These are phyloP conservation scores for Vitis labrusca DNA, from an alignment of 164 flowering plant genomes.

Conservation along the genomic window DNA sequence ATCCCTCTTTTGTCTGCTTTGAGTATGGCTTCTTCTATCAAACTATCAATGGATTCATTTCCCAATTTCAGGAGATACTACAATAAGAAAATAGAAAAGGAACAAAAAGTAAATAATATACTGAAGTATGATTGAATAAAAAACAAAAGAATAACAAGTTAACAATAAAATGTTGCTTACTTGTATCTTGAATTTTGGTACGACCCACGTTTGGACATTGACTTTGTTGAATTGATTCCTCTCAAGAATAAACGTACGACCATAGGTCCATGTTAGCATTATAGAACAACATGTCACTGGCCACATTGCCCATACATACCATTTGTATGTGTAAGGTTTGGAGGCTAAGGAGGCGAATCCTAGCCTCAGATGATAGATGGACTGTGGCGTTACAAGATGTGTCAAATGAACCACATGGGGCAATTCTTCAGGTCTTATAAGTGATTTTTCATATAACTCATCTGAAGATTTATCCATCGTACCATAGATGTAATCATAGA, in stretches of 20 bases:
- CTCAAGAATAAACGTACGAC: slow-evolving; percentile 53
- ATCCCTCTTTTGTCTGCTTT: slow-evolving; percentile 57
- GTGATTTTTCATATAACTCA: slow-evolving; percentile 38
- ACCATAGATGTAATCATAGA: slow-evolving; percentile 55
- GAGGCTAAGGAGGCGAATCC: slow-evolving; percentile 69
- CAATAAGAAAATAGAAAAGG: neutral
- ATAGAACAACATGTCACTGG: slow-evolving; percentile 52
- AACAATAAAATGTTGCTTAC: slow-evolving; percentile 23
- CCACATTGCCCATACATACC: slow-evolving; percentile 67
- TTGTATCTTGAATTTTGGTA: slow-evolving; percentile 62
- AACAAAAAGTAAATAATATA: neutral
- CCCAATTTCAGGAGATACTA: slow-evolving; percentile 24
- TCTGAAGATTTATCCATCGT: slow-evolving; percentile 63
- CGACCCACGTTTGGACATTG: slow-evolving; percentile 67
- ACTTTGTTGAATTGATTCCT: slow-evolving; percentile 47
- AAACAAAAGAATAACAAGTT: no score
- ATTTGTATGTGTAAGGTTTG: slow-evolving; percentile 49
- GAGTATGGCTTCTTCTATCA: slow-evolving; percentile 68
- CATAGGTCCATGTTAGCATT: slow-evolving; percentile 47
- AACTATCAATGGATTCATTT: slow-evolving; percentile 37
- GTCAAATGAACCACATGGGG: slow-evolving; percentile 70
- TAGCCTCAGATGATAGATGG: slow-evolving; percentile 61
- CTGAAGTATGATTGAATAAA: neutral
- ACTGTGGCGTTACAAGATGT: slow-evolving; percentile 65
- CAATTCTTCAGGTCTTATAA: slow-evolving; percentile 33